A percentile compares a stretch with the other conserved stretches of the same genome.
These are phyloP conservation scores for Polytolypa hystricis DNA, from an alignment of 2,329 filamentous ascomycete genomes.

Conservation along the genomic window DNA sequence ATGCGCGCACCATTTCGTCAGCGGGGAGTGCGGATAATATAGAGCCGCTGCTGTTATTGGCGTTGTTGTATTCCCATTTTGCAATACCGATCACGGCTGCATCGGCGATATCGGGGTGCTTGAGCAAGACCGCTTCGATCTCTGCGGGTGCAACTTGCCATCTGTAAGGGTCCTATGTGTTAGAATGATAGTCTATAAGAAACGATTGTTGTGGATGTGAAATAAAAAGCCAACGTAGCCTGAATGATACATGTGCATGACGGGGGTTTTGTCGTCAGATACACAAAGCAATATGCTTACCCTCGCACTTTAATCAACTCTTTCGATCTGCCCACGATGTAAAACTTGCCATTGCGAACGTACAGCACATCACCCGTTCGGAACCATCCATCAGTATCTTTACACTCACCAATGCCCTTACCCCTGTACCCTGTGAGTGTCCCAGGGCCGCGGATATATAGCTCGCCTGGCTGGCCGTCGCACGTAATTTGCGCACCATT, in stretches of 20 bases:
- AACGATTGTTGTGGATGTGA: too few species aligned
- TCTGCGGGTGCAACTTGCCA: constrained; percentile 43
- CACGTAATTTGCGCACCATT: constrained; percentile 41
- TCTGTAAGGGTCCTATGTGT: constrained; percentile 13
- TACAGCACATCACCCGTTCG: constrained; percentile 46
- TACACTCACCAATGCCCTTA: constrained; percentile 37
- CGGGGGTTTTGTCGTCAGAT: too few species aligned
- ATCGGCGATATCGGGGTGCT: constrained; percentile 37
- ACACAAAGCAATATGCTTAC: too few species aligned
- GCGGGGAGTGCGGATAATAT: constrained; percentile 17
- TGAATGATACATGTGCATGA: too few species aligned
- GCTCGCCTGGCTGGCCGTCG: constrained; percentile 38
- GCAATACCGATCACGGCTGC: constrained; percentile 39
- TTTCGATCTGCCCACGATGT: constrained; percentile 42
- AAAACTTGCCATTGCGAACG: constrained; percentile 36
- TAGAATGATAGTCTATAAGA: not conserved
- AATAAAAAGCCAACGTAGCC: too few species aligned
- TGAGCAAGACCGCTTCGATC: constrained; percentile 38
- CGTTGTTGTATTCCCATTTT: constrained; percentile 1
- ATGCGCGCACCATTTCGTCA: constrained; percentile 34
- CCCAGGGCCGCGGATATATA: constrained; percentile 43
- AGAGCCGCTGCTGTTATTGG: not conserved
- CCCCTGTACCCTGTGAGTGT: constrained; percentile 44
- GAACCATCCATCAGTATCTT: constrained; percentile 40
- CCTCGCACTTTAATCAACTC: constrained; percentile 45